These are phyloP conservation scores for Lepidium aucheri DNA, from an alignment of 345 rosid species.

Conservation along the genomic window DNA sequence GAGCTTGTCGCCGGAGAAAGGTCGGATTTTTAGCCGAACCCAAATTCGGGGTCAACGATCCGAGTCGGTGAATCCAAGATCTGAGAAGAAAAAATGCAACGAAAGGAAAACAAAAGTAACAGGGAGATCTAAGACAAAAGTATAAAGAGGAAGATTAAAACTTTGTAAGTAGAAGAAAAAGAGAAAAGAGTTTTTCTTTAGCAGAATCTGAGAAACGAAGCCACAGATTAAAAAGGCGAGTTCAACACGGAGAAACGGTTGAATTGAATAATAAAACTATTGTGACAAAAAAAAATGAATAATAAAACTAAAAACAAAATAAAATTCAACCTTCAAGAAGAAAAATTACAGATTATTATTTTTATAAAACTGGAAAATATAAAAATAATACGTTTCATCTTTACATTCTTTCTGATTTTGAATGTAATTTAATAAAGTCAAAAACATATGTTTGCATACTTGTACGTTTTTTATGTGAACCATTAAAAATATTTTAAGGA, in stretches of 20 bases:
- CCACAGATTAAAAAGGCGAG: constrained; percentile 36
- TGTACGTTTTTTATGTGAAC: no score
- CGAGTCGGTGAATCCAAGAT: constrained; percentile 23
- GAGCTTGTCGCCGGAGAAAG: constrained; percentile 3
- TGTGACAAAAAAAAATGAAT: no score
- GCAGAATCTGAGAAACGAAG: constrained; percentile 26
- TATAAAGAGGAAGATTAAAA: background rate
- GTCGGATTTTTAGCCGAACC: constrained; percentile 8
- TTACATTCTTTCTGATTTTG: background rate
- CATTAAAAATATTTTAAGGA: background rate
- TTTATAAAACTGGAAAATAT: background rate
- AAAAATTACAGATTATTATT: background rate
- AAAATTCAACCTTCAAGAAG: background rate
- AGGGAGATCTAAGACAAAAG: constrained; percentile 17
- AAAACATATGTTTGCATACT: background rate
- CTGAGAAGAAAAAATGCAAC: constrained; percentile 8
- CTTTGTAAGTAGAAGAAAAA: constrained; percentile 1
- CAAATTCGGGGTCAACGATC: constrained; percentile 21
- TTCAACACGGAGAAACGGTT: constrained; percentile 60
- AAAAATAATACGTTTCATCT: background rate
- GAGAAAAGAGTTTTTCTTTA: constrained; percentile 12
- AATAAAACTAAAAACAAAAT: background rate
- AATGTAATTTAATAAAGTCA: background rate
- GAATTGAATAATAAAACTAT: constrained; percentile 10
- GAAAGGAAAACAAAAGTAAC: background rate